Percentiles rank a stretch among this genome's conserved stretches.
phyloP scores from a whole-genome alignment of 2,329 filamentous ascomycete genomes.

The Claviceps sp. region DNA sequence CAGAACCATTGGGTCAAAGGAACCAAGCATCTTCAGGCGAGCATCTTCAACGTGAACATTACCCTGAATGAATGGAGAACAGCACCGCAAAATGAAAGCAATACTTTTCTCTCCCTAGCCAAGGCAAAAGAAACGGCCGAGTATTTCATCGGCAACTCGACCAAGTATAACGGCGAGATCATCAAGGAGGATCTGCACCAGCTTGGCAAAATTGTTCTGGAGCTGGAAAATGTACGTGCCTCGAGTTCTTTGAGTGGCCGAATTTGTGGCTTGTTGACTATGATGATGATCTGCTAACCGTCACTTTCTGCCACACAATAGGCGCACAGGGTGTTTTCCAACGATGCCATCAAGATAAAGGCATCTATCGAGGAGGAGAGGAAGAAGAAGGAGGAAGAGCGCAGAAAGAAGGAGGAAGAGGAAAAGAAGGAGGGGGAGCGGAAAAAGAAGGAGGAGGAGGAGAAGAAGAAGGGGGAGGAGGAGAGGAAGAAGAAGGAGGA shows the following conservation, averaged over 20 bases:
- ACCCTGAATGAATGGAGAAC: not conserved
- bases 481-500: not conserved
- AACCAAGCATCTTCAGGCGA: not conserved
- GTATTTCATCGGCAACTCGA: not conserved
- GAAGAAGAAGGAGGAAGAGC: not conserved
- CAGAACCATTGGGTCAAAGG: not conserved
- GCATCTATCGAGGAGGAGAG: not conserved
- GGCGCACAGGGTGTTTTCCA: not conserved
- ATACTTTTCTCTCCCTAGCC: not conserved
- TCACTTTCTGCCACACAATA: not conserved
- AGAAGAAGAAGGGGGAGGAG: not conserved
- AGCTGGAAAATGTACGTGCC: slow-evolving; percentile 1
- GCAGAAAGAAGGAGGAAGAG: not conserved
- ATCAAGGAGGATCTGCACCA: slow-evolving; percentile 2
- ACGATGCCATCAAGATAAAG: not conserved
- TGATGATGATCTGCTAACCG: not conserved
- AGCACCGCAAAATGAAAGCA: not conserved
- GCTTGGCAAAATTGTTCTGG: not conserved
- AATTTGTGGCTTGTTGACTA: not conserved
- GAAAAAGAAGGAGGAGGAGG: not conserved
- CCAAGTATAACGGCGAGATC: not conserved
- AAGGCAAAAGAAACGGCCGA: not conserved
- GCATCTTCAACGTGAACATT: not conserved
- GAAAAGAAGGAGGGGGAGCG: not conserved
- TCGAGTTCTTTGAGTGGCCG: not conserved